A percentile compares a stretch with the other conserved stretches of the same genome.
phyloP scores from a whole-genome alignment of 2,329 filamentous ascomycete species.

The Diplocarpon rosae region DNA sequence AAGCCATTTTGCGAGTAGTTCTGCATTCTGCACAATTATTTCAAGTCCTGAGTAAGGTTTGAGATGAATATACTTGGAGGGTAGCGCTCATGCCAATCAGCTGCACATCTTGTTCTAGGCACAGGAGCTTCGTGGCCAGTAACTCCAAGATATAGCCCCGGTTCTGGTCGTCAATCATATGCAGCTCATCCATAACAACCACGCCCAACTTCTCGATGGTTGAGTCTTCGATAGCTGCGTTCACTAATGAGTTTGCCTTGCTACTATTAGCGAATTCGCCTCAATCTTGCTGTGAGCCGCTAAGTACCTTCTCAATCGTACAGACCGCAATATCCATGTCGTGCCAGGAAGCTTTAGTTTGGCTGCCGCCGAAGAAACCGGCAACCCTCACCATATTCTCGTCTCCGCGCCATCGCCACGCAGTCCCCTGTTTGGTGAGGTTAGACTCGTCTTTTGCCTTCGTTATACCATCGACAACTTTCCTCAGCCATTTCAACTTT shows the following conservation, averaged over 20 bases:
- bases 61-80: constrained; percentile 42
- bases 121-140: constrained; percentile 9
- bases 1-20: constrained; percentile 59
- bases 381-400: constrained; percentile 53
- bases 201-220: constrained; percentile 50
- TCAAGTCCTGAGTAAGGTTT: not conserved
- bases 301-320: constrained; percentile 61
- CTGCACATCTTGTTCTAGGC: constrained; percentile 4
- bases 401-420: constrained; percentile 44
- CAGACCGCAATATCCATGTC: constrained; percentile 72
- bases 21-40: constrained; percentile 46
- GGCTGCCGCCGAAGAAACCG: constrained; percentile 66
- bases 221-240: constrained; percentile 61
- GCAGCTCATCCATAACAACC: constrained; percentile 67
- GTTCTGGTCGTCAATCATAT: constrained; percentile 69
- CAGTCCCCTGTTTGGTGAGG: constrained; percentile 23
- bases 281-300: not conserved
- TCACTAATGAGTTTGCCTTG: constrained; percentile 64
- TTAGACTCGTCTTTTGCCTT: constrained; percentile 16
- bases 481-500: constrained; percentile 64
- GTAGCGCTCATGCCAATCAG: constrained; percentile 64
- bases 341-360: constrained; percentile 53
- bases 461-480: constrained; percentile 48
- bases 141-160: constrained; percentile 64
- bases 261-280: constrained; percentile 1